Evolutionary conservation across 1,284 basidiomycete genomes (phyloP), one percentile per base, ranked within the genome.

Genomic region (Ceratobasidium sp.): DNA sequence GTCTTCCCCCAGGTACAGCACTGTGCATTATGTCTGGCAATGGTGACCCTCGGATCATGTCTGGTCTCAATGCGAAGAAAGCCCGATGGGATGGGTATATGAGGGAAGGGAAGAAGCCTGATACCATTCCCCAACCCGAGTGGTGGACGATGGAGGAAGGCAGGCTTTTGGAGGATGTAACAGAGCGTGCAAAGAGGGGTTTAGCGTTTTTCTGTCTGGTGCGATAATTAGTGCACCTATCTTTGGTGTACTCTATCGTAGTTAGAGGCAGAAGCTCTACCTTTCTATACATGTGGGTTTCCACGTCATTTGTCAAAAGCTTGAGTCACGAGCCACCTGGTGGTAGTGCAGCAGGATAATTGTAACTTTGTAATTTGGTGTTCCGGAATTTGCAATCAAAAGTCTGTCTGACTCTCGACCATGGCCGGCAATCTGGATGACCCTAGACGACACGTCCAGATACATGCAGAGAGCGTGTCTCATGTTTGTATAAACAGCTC

Each of bases 11-110:
- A 7, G 90, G 91, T 34, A 94, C 95, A 0, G 95, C 95, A 0
- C 82, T 98, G 13, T 85, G 97, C 56, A 86, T 98, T 61, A 91
- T 97, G 81, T 94, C 92, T 0, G 96, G 96, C 0, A 95, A 97
- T 81, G 90, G 90, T 0, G 94, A 97, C 81, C 95, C 96, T 0
- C 88, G 94, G 0, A 85, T 83, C 0, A 95, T 96, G 93, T 85
- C 91, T 0, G 82, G 86, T 32, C 85, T 97, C 25, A 90, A 90
- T 76, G 87, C 88, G 2, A 88, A 91, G 74, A 92, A 95, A 82
- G 84, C 84, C 3, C 87, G 88, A 22, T 97, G 95, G 80, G 95
- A 97, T 81, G 86, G 84, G 44, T 88, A 90, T 40, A 86, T 93
- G 79, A 88, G 90, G 81, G 86, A 85, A 56, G 43, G 62, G 6